Conservation (phyloP, 306 rosid genomes). For the Geum urbanum region DNA sequence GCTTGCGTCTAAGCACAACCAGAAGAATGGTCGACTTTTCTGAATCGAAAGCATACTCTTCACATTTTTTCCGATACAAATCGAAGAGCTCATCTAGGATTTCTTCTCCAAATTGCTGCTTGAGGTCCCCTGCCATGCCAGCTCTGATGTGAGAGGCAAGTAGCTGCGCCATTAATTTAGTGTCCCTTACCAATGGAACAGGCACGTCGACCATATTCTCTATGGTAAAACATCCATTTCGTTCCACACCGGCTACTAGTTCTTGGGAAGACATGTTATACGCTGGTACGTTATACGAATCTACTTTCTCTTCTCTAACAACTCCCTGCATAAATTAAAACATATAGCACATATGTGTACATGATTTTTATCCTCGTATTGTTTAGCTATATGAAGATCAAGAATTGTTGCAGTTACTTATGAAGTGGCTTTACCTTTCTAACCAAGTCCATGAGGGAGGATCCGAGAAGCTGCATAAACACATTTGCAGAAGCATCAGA, state of each 20-base stretch:
- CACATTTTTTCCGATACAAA: conserved; percentile 4
- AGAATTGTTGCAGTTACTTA: no score
- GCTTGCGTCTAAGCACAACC: conserved; percentile 3
- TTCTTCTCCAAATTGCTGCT: conserved; percentile 18
- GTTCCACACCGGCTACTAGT: not conserved
- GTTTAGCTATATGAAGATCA: no score
- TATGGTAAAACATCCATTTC: conserved; percentile 14
- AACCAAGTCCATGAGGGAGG: conserved; percentile 33
- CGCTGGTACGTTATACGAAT: not conserved
- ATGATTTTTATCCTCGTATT: no score
- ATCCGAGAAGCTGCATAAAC: conserved; percentile 6
- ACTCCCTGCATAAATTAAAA: not conserved
- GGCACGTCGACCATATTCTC: not conserved
- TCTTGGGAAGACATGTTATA: not conserved
- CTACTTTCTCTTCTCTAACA: conserved; percentile 1
- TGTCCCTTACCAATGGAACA: not conserved
- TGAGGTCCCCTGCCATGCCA: not conserved
- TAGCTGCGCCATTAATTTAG: not conserved
- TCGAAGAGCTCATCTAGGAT: conserved; percentile 12
- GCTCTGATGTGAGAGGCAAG: not conserved
- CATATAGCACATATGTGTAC: not conserved
- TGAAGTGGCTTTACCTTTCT: conserved; percentile 21
- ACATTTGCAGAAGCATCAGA: conserved; percentile 6
- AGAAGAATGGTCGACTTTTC: not conserved
- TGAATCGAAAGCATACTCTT: not conserved